phyloP scores from a whole-genome alignment of 2,329 filamentous ascomycete genomes.

The Fusarium humuli region DNA sequence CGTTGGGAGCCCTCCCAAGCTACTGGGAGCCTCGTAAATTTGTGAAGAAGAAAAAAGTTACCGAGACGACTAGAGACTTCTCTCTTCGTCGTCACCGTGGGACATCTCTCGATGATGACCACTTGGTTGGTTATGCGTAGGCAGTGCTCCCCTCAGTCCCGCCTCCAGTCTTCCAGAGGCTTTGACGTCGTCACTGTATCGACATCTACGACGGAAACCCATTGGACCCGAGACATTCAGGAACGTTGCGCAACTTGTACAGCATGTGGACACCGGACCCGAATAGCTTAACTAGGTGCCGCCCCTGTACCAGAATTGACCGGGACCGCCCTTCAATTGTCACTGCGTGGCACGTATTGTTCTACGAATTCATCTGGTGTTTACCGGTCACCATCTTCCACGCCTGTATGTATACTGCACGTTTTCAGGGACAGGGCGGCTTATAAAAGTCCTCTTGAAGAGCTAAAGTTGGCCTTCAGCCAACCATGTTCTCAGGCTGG shows the following conservation, averaged over 20 bases:
- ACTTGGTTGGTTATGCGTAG: not conserved
- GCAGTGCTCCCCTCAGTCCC: constrained; percentile 2
- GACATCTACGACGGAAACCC: constrained; percentile 21
- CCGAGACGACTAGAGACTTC: not conserved
- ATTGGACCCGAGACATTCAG: constrained; percentile 29
- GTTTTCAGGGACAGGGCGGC: constrained; percentile 25
- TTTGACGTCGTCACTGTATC: constrained; percentile 11
- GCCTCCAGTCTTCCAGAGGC: not conserved
- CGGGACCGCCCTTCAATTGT: constrained; percentile 22
- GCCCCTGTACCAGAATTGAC: constrained; percentile 27
- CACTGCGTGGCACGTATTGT: constrained; percentile 8
- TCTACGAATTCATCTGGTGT: not conserved
- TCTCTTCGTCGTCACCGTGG: not conserved
- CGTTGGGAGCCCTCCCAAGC: constrained; percentile 33
- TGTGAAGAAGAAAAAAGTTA: constrained; percentile 6
- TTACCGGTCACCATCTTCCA: constrained; percentile 6
- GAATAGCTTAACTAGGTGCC: not conserved
- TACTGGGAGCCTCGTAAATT: constrained; percentile 20
- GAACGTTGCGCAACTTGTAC: constrained; percentile 31
- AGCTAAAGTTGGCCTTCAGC: constrained; percentile 13
- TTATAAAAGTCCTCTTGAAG: constrained; percentile 14
- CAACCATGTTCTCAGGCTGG: constrained; percentile 25
- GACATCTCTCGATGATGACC: not conserved
- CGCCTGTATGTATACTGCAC: not conserved
- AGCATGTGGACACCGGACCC: constrained; percentile 12